These are phyloP conservation scores for Esteya vermicola DNA, from an alignment of 2,329 filamentous ascomycete genomes.

Conservation along the genomic window DNA sequence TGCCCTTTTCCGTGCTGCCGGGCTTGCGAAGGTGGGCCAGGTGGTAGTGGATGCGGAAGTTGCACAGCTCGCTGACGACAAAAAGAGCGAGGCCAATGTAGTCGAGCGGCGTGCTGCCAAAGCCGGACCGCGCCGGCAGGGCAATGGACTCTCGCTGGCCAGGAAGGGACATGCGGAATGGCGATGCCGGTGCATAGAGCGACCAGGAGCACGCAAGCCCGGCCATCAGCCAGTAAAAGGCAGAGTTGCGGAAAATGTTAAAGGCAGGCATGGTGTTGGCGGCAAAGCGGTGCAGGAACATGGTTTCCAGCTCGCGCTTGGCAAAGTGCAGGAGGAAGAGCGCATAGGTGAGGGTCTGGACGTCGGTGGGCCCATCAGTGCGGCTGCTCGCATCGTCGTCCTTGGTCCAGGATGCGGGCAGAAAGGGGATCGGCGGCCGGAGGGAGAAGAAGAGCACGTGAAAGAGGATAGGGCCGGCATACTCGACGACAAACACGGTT, in stretches of 20 bases:
- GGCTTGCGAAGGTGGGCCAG: slow-evolving; percentile 62
- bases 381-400: slow-evolving; percentile 21
- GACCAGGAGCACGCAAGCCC: slow-evolving; percentile 72
- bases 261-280: slow-evolving; percentile 79
- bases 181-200: slow-evolving; percentile 64
- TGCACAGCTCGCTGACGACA: slow-evolving; percentile 63
- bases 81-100: slow-evolving; percentile 60
- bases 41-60: slow-evolving; percentile 66
- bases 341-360: slow-evolving; percentile 59
- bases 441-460: slow-evolving; percentile 64
- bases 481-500: slow-evolving; percentile 91
- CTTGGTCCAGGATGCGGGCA: slow-evolving; percentile 12
- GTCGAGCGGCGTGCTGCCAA: slow-evolving; percentile 28
- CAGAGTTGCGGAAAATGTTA: slow-evolving; percentile 91
- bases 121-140: slow-evolving; percentile 10
- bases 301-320: slow-evolving; percentile 89
- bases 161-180: slow-evolving; percentile 26
- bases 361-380: slow-evolving; percentile 28
- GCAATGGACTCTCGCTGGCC: not conserved
- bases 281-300: slow-evolving; percentile 92
- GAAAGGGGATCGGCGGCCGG: slow-evolving; percentile 50
- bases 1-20: slow-evolving; percentile 75
- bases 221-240: slow-evolving; percentile 82
- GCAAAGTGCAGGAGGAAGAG: slow-evolving; percentile 74
- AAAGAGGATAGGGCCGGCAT: slow-evolving; percentile 80